phyloP scores from a whole-genome alignment of 768 basidiomycete genomes.

The Macrolepiota albuminosa region DNA sequence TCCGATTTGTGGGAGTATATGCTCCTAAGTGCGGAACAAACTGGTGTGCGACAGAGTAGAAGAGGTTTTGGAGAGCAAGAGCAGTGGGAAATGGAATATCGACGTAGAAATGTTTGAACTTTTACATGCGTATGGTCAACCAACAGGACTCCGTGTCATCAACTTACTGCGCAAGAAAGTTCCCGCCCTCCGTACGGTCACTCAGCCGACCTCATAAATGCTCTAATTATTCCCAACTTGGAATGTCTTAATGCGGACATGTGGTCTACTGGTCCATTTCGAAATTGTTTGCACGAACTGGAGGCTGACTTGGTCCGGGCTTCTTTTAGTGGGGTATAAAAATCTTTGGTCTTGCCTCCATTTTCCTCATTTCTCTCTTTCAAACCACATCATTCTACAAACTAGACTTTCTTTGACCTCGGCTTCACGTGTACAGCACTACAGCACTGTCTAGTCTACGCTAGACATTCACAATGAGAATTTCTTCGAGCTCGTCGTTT shows the following conservation, averaged over 20 bases:
- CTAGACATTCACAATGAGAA: slow-evolving; percentile 30
- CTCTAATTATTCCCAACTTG: background rate
- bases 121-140: background rate
- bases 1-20: slow-evolving; percentile 44
- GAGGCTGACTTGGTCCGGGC: background rate
- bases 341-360: background rate
- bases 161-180: background rate
- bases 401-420: slow-evolving; percentile 3
- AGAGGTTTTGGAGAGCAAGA: slow-evolving; percentile 41
- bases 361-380: slow-evolving; percentile 12
- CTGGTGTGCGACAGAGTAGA: slow-evolving; percentile 24
- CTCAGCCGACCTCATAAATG: no score
- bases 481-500: slow-evolving; percentile 43
- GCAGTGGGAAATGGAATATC: slow-evolving; percentile 56
- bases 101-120: slow-evolving; percentile 20
- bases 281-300: background rate
- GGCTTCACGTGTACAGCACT: slow-evolving; percentile 4
- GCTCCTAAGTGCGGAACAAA: slow-evolving; percentile 33
- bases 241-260: slow-evolving; percentile 10
- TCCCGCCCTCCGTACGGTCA: background rate
- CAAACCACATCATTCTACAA: slow-evolving; percentile 13
- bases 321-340: slow-evolving; percentile 8
- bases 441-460: background rate
- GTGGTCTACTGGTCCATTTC: background rate
- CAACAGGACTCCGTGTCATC: background rate